phyloP scores from a whole-genome alignment of 2,329 filamentous ascomycete species.

The Aspergillus hortae region DNA sequence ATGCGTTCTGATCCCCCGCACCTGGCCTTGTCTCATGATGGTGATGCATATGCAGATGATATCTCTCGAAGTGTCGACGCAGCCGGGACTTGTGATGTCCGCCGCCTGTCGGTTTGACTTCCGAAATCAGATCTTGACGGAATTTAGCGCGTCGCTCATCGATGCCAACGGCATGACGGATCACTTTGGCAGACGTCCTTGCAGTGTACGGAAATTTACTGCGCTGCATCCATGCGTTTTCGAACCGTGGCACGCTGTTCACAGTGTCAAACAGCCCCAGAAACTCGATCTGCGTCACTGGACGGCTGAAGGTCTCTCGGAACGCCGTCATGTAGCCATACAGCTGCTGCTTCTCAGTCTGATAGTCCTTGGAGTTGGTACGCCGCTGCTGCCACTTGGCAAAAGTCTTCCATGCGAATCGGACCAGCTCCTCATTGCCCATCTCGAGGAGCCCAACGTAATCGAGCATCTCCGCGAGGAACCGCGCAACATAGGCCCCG shows the following conservation, averaged over 20 bases:
- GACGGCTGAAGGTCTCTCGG: constrained; percentile 72
- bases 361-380: background rate
- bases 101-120: constrained; percentile 30
- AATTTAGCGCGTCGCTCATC: constrained; percentile 6
- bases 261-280: constrained; percentile 77
- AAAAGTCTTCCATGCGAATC: constrained; percentile 68
- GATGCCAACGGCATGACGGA: constrained; percentile 8
- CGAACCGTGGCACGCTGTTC: constrained; percentile 73
- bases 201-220: constrained; percentile 31
- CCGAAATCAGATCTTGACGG: constrained; percentile 45
- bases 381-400: constrained; percentile 35
- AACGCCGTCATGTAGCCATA: constrained; percentile 72
- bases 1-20: background rate
- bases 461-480: constrained; percentile 52
- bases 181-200: background rate
- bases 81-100: constrained; percentile 17
- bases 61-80: constrained; percentile 16
- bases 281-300: constrained; percentile 67
- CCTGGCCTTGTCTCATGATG: background rate
- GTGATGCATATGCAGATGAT: constrained; percentile 10
- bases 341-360: constrained; percentile 42
- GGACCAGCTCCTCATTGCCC: constrained; percentile 80
- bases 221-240: constrained; percentile 66
- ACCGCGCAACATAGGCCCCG: constrained; percentile 53
- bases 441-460: constrained; percentile 61